Percentiles rank a stretch among this genome's conserved stretches.
Evolutionary conservation across 805 yeast genomes (phyloP).

Genomic region (Jamesozyma lodderae): DNA sequence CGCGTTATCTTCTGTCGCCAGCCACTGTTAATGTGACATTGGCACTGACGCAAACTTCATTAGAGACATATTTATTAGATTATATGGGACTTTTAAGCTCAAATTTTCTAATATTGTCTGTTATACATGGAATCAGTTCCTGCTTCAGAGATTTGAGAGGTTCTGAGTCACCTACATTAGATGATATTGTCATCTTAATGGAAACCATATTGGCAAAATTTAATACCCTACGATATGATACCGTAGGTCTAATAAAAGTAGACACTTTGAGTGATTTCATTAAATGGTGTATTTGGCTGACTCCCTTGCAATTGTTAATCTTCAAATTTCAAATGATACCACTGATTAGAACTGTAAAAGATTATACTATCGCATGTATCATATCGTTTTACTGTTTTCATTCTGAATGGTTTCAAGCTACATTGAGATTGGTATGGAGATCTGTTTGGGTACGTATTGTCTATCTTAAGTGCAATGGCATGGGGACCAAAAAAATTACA

Average conservation of each 20-base stretch:
- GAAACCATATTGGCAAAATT: constrained; percentile 23
- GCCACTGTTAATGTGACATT: not conserved
- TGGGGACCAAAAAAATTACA: not conserved
- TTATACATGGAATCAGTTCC: constrained; percentile 16
- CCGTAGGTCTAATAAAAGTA: constrained; percentile 1
- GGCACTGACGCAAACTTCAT: no score
- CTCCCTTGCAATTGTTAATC: constrained; percentile 18
- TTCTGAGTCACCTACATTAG: constrained; percentile 28
- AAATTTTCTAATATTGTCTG: constrained; percentile 9
- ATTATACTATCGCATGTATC: constrained; percentile 10
- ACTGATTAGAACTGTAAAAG: constrained; percentile 4
- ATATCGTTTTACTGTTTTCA: constrained; percentile 12
- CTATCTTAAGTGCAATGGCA: constrained; percentile 11
- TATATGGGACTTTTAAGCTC: constrained; percentile 20
- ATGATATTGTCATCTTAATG: constrained; percentile 21
- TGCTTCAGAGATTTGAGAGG: constrained; percentile 12
- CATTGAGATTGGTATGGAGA: constrained; percentile 24
- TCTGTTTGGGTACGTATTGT: constrained; percentile 12
- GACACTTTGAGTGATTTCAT: not conserved
- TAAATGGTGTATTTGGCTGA: constrained; percentile 7
- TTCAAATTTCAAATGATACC: constrained; percentile 6
- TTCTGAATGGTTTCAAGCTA: constrained; percentile 24
- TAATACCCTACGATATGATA: constrained; percentile 15
- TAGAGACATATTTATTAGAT: constrained; percentile 3
- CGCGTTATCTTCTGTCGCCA: constrained; percentile 8